Evolutionary conservation across 352 stramenopile species (phyloP).

Genomic region (Phytophthora cryptogea): DNA sequence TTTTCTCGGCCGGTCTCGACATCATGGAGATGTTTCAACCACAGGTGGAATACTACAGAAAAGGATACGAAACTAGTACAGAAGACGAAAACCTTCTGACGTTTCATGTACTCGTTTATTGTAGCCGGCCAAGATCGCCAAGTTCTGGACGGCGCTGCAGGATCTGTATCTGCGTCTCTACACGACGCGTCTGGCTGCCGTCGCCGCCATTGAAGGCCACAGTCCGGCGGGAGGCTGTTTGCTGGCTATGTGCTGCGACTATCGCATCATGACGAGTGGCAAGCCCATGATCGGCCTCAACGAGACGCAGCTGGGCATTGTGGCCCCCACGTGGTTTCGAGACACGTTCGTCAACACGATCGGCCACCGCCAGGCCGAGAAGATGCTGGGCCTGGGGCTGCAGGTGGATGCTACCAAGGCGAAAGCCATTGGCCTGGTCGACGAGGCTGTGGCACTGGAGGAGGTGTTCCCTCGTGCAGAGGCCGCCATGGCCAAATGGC

Average conservation of each 20-base stretch:
- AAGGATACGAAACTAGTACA: not conserved
- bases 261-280: constrained; percentile 91
- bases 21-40: constrained; percentile 93
- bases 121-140: constrained; percentile 59
- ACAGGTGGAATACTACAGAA: constrained; percentile 35
- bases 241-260: constrained; percentile 94
- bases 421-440: constrained; percentile 76
- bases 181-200: constrained; percentile 83
- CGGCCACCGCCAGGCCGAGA: constrained; percentile 81
- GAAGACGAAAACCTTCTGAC: too few species aligned
- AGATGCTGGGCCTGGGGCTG: constrained; percentile 82
- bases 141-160: constrained; percentile 94
- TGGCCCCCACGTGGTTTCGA: constrained; percentile 81
- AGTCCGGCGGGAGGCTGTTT: constrained; percentile 94
- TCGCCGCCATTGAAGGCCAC: constrained; percentile 92
- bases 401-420: constrained; percentile 79
- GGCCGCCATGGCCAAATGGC: constrained; percentile 72
- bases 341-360: constrained; percentile 88
- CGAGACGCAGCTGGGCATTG: constrained; percentile 94
- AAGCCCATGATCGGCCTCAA: constrained; percentile 94
- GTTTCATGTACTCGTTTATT: not conserved
- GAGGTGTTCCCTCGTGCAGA: constrained; percentile 76
- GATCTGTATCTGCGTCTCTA: constrained; percentile 94
- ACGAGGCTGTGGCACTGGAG: constrained; percentile 76
- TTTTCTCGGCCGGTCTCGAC: constrained; percentile 94